Evolutionary conservation across 176 grass and related monocot species (phyloP), one percentile per base, ranked within the genome.

Genomic region (Bromus sterilis): DNA sequence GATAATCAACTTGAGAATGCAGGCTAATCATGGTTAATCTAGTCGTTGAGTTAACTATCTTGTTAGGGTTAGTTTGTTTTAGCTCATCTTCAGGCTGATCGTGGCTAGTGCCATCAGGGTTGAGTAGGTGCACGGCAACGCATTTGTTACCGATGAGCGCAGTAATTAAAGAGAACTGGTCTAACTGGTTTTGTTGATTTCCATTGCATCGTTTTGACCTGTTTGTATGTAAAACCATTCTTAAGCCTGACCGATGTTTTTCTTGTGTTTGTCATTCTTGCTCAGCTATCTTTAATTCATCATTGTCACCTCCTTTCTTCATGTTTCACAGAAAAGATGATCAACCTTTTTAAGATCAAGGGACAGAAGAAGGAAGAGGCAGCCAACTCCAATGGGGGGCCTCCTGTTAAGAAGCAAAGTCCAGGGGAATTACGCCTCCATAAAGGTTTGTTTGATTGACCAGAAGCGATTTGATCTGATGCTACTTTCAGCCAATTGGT

Each of bases 331-430:
- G 82, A 48, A 48, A 87, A 55, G 16, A 87, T 90, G 91, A 88
- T 93, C 62, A 93, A 90, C 51, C 88, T 90, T 64, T 85, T 93
- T 25, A 87, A 90, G 68, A 80, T 93, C 32, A 90, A 94, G 69
- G 91, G 75, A 2, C 82, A 91, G 55, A 81, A 86, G 48, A 85
- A 59, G 75, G 69, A 93, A 42, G 87, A 87, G 11, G 76, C 91
- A 3, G 76, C 87, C 78, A 94, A 83, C 79, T 42, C 81, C 20
- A 87, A 84, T 35, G 91, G 85, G 20, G 79, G 36, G 14, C 73
- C 82, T 80, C 24, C 67, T 83, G 74, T 44, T 31, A 88, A 88
- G 86, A 94, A 86, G 82, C 91, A 91, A 79, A 88, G 85, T 59
- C 63, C 85, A 59, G 88, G 91, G 40, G 85, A 94, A 74, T 88